A percentile compares a stretch with the other conserved stretches of the same genome.
Evolutionary conservation across 768 basidiomycete species (phyloP).

Genomic region (Macrocybe gigantea): DNA sequence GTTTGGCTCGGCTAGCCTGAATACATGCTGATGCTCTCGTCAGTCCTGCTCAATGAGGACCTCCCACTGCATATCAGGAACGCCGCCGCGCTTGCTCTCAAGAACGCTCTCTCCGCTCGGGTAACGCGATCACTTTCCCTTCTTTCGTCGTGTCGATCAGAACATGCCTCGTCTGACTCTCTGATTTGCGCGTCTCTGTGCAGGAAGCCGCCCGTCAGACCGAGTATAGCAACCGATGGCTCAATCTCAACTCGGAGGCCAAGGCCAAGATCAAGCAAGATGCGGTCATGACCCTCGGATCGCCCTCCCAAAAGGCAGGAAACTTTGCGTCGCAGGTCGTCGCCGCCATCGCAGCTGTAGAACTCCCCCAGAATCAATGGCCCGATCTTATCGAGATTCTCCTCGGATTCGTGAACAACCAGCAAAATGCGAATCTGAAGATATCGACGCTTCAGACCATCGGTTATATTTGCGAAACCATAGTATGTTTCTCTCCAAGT

Average conservation of each 20-base stretch:
- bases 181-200: constrained; percentile 13
- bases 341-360: constrained; percentile 89
- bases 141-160: constrained; percentile 2
- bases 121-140: constrained; percentile 39
- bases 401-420: constrained; percentile 80
- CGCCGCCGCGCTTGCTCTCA: constrained; percentile 95
- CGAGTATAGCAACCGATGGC: constrained; percentile 78
- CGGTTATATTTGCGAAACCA: constrained; percentile 95
- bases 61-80: constrained; percentile 74
- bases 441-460: constrained; percentile 92
- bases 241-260: constrained; percentile 59
- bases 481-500: constrained; percentile 53
- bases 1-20: constrained; percentile 52
- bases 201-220: constrained; percentile 74
- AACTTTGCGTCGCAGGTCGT: constrained; percentile 90
- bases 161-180: constrained; percentile 13
- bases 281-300: constrained; percentile 76
- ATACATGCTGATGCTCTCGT: constrained; percentile 88
- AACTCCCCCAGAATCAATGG: constrained; percentile 88
- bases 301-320: constrained; percentile 65
- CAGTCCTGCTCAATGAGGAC: constrained; percentile 75
- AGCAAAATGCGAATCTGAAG: constrained; percentile 63
- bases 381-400: constrained; percentile 83
- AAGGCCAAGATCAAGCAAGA: constrained; percentile 85
- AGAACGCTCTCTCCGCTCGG: constrained; percentile 88